A percentile compares a stretch with the other conserved stretches of the same genome.
Conservation (phyloP, 441 rosid species). For the Flueggea neowawraea region DNA sequence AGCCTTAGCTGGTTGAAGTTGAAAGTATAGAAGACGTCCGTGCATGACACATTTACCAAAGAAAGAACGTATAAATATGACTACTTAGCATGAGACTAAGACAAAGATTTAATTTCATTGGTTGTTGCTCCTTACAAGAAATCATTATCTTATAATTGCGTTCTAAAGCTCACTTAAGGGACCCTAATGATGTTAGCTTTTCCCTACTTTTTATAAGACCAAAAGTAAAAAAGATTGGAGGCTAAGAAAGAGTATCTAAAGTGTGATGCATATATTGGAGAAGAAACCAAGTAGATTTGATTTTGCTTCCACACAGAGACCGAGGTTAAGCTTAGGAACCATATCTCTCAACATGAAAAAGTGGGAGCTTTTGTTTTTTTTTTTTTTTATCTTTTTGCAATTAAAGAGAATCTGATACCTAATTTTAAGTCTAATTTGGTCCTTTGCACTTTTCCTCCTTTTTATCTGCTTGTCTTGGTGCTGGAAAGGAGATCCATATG, state of each 20-base stretch:
- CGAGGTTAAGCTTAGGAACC: conserved; percentile 4
- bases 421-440: conserved; percentile 11
- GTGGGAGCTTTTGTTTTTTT: conserved; percentile 6
- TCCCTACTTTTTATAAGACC: conserved; percentile 43
- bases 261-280: conserved; percentile 1
- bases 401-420: conserved; percentile 48
- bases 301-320: conserved; percentile 15
- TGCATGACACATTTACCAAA: conserved; percentile 50
- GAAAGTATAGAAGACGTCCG: conserved; percentile 18
- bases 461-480: too few species aligned
- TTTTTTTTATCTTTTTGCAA: conserved; percentile 16
- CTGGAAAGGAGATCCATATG: too few species aligned
- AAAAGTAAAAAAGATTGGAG: conserved; percentile 5
- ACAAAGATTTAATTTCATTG: conserved; percentile 19
- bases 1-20: too few species aligned
- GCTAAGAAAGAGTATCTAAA: background rate
- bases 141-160: conserved; percentile 20
- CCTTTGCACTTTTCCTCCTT: too few species aligned
- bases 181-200: conserved; percentile 21
- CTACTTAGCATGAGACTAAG: conserved; percentile 54
- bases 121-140: conserved; percentile 53
- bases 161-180: conserved; percentile 6
- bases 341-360: conserved; percentile 4
- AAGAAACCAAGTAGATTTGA: conserved; percentile 48
- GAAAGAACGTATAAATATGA: conserved; percentile 38